These are phyloP conservation scores for Chrysoporthe austroafricana DNA, from an alignment of 2,329 filamentous ascomycete genomes.

Conservation along the genomic window DNA sequence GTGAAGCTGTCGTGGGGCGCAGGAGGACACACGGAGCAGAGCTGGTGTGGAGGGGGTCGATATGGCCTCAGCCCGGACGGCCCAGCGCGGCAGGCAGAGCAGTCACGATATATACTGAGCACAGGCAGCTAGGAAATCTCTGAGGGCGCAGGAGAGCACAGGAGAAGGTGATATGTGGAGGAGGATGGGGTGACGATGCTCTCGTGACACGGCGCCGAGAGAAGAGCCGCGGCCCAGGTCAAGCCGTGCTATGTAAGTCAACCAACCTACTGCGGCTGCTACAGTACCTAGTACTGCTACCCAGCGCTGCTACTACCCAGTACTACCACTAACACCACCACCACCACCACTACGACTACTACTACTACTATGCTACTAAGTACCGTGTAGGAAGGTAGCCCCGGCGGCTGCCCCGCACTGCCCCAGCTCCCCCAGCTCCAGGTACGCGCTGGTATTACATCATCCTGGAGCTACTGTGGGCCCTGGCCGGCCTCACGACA, in stretches of 20 bases:
- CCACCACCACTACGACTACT: no score
- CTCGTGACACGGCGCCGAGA: constrained; percentile 25
- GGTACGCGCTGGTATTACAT: neutral
- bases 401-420: constrained; percentile 11
- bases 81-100: neutral
- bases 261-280: no score
- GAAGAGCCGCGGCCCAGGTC: constrained; percentile 12
- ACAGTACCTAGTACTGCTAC: no score
- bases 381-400: neutral
- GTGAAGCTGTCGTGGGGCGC: neutral
- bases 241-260: neutral
- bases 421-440: neutral
- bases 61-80: neutral
- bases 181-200: constrained; percentile 12
- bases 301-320: no score
- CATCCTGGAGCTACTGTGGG: constrained; percentile 1
- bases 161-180: constrained; percentile 10
- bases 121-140: neutral
- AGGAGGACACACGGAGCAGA: neutral
- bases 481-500: neutral
- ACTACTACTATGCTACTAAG: neutral
- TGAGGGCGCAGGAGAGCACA: constrained; percentile 5
- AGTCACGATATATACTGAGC: neutral
- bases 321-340: no score
- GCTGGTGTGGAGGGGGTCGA: no score